Percentiles rank a stretch among this genome's conserved stretches.
Evolutionary conservation across 768 basidiomycete species (phyloP).

Genomic region (Boletus rubropictus): DNA sequence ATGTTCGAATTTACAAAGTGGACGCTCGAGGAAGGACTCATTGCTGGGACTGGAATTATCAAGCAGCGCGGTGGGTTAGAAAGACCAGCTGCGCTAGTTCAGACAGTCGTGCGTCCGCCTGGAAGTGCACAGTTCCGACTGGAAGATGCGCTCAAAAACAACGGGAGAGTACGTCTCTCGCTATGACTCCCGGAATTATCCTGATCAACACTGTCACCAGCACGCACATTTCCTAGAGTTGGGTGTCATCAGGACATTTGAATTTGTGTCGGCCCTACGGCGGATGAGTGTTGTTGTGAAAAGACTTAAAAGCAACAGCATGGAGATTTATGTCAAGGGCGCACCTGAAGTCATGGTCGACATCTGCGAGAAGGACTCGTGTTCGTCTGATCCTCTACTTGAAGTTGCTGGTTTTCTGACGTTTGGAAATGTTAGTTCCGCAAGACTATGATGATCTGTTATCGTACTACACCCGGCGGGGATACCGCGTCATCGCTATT

Average conservation of each 20-base stretch:
- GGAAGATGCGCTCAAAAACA: constrained; percentile 88
- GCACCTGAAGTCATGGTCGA: constrained; percentile 97
- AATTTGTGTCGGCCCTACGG: constrained; percentile 89
- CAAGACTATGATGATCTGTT: constrained; percentile 94
- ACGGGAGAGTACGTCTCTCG: constrained; percentile 54
- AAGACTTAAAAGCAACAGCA: constrained; percentile 84
- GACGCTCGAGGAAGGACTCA: constrained; percentile 88
- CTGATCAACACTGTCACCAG: constrained; percentile 35
- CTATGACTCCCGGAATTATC: not conserved
- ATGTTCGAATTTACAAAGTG: constrained; percentile 98
- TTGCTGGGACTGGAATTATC: constrained; percentile 65
- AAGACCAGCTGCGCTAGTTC: constrained; percentile 82
- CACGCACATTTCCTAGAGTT: constrained; percentile 96
- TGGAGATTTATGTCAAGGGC: constrained; percentile 99
- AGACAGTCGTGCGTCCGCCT: constrained; percentile 92
- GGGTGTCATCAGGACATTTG: constrained; percentile 93
- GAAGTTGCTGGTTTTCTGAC: constrained; percentile 9
- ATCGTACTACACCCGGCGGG: constrained; percentile 93
- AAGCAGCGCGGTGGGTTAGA: constrained; percentile 58
- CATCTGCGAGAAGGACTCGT: constrained; percentile 88
- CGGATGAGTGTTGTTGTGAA: constrained; percentile 99
- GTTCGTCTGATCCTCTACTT: constrained; percentile 46
- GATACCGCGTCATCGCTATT: constrained; percentile 96
- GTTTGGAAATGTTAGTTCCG: constrained; percentile 56
- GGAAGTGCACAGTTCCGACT: constrained; percentile 86